These are phyloP conservation scores for Gossypium herbaceum DNA, from an alignment of 345 rosid species.

Conservation along the genomic window DNA sequence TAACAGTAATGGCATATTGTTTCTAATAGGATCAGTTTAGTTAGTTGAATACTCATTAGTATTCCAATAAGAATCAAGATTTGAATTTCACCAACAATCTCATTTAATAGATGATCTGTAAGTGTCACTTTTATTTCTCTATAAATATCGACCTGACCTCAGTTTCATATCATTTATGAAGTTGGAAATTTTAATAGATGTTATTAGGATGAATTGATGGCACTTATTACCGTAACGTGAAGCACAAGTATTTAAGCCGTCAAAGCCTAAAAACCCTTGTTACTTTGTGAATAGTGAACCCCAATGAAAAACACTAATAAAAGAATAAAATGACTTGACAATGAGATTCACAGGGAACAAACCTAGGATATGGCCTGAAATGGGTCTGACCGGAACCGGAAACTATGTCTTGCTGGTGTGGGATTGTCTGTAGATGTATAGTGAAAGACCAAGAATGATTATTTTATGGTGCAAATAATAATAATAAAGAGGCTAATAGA, in stretches of 20 bases:
- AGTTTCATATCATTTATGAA: no score
- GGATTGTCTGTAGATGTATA: conserved; percentile 8
- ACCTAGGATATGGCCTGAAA: conserved; percentile 31
- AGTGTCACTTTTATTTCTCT: no score
- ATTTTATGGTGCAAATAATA: conserved; percentile 5
- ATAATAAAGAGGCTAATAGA: not conserved
- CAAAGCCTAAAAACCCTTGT: not conserved
- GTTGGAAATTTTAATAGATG: no score
- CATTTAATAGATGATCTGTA: no score
- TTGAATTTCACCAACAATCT: no score
- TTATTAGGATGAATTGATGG: not conserved
- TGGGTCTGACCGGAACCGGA: conserved; percentile 20
- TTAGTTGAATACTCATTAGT: no score
- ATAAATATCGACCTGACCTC: no score
- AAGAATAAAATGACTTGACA: not conserved
- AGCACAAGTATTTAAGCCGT: not conserved
- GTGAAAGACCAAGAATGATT: not conserved
- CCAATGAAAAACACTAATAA: not conserved
- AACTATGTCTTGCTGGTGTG: conserved; percentile 11
- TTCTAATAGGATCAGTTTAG: no score
- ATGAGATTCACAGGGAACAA: conserved; percentile 12
- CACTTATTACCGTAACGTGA: not conserved
- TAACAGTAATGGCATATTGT: not conserved
- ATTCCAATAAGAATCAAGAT: no score
- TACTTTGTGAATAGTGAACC: not conserved